phyloP scores from a whole-genome alignment of 1,284 basidiomycete species.

The Schizopora paradoxa region DNA sequence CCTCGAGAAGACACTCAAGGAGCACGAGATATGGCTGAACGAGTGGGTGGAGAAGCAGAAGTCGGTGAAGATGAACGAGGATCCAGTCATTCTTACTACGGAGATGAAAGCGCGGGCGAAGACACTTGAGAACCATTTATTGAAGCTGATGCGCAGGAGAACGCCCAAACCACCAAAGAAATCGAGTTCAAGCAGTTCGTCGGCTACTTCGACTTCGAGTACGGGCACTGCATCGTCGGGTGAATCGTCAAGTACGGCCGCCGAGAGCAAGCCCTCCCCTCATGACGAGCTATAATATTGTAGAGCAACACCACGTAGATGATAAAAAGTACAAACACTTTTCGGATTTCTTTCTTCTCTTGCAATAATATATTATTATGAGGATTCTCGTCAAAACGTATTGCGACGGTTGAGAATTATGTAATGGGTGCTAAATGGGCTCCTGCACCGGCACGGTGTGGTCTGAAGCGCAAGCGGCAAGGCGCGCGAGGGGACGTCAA shows the following conservation, averaged over 20 bases:
- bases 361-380: too few relatives aligned
- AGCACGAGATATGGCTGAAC: conserved; percentile 77
- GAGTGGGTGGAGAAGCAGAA: conserved; percentile 79
- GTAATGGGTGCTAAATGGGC: too few relatives aligned
- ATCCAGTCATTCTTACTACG: conserved; percentile 75
- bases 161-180: conserved; percentile 51
- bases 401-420: too few relatives aligned
- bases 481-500: too few relatives aligned
- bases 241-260: background rate
- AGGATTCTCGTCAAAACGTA: too few relatives aligned
- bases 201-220: conserved; percentile 3
- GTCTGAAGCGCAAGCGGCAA: too few relatives aligned
- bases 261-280: too few relatives aligned
- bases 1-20: conserved; percentile 69
- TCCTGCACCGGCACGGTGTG: too few relatives aligned
- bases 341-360: too few relatives aligned
- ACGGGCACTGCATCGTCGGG: background rate
- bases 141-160: conserved; percentile 62
- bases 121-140: conserved; percentile 70
- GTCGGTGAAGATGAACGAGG: conserved; percentile 61
- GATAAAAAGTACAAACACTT: too few relatives aligned
- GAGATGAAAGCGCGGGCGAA: conserved; percentile 82
- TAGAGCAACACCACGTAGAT: too few relatives aligned
- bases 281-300: conserved; percentile 3
- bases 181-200: conserved; percentile 26